Percentiles rank a stretch among this genome's conserved stretches.
phyloP scores from a whole-genome alignment of 805 yeast genomes.

The Candida nemodendra region DNA sequence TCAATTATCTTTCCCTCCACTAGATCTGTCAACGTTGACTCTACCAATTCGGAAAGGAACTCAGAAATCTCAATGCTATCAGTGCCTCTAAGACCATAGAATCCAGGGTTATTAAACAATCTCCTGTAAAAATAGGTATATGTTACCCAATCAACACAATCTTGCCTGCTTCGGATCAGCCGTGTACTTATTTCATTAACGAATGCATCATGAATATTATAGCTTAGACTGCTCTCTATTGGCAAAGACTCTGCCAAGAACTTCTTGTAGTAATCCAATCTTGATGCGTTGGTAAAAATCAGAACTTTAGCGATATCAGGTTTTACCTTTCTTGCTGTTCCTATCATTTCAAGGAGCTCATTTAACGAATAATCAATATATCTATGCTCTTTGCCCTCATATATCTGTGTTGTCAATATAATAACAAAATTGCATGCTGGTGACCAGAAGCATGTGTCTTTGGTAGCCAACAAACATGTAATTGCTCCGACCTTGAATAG shows the following conservation, averaged over 20 bases:
- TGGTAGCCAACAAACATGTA: slow-evolving; percentile 57
- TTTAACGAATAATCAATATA: slow-evolving; percentile 65
- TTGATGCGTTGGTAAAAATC: slow-evolving; percentile 56
- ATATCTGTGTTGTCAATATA: slow-evolving; percentile 67
- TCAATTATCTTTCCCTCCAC: slow-evolving; percentile 61
- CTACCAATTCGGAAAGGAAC: slow-evolving; percentile 80
- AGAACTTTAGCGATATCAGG: slow-evolving; percentile 42
- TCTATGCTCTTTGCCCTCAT: slow-evolving; percentile 72
- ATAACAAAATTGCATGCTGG: slow-evolving; percentile 58
- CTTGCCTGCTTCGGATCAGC: slow-evolving; percentile 67
- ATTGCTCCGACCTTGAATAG: slow-evolving; percentile 52
- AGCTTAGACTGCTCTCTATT: slow-evolving; percentile 70
- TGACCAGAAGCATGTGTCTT: slow-evolving; percentile 49
- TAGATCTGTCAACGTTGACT: slow-evolving; percentile 63
- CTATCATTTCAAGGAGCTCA: slow-evolving; percentile 66
- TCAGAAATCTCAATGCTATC: slow-evolving; percentile 73
- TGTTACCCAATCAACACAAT: slow-evolving; percentile 88
- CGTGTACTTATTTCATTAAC: slow-evolving; percentile 70
- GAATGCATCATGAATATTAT: slow-evolving; percentile 62
- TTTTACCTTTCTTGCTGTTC: slow-evolving; percentile 34
- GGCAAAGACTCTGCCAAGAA: slow-evolving; percentile 78
- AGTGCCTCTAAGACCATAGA: slow-evolving; percentile 71
- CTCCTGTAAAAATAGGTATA: slow-evolving; percentile 81
- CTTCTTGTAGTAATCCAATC: slow-evolving; percentile 62
- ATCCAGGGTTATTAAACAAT: slow-evolving; percentile 79